phyloP scores from a whole-genome alignment of 2,329 filamentous ascomycete genomes.

The Metarhizium sp. region DNA sequence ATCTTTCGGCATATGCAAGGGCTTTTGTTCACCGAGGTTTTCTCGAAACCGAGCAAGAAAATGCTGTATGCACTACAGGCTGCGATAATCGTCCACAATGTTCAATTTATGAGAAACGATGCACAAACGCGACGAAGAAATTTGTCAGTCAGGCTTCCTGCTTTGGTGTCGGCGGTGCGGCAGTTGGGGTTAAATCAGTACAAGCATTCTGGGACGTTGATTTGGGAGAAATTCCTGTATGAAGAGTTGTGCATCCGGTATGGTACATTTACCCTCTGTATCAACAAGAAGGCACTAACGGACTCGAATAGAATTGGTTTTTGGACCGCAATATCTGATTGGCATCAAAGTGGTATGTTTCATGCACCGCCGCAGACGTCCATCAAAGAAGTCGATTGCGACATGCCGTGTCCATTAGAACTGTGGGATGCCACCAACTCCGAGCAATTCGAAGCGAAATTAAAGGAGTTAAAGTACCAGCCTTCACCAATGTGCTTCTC shows the following conservation, averaged over 20 bases:
- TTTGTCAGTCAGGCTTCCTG: no score
- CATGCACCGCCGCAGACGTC: constrained; percentile 13
- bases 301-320: constrained; percentile 11
- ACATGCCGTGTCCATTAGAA: constrained; percentile 13
- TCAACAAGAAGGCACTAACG: constrained; percentile 3
- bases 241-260: no score
- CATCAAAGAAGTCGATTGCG: constrained; percentile 14
- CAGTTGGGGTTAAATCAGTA: no score
- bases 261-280: neutral
- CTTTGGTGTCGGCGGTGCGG: no score
- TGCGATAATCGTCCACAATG: constrained; percentile 13
- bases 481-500: neutral
- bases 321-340: constrained; percentile 16
- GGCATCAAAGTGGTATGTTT: constrained; percentile 18
- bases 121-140: constrained; percentile 8
- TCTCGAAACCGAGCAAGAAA: no score
- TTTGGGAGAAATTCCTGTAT: no score
- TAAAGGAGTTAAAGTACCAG: neutral
- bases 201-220: no score
- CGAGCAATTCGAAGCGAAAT: constrained; percentile 9
- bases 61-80: constrained; percentile 16
- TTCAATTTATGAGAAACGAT: constrained; percentile 13
- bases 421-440: constrained; percentile 16
- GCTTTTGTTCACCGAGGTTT: no score
- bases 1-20: no score